Conservation (phyloP, 345 rosid species). For the Hypericum androsaemum region DNA sequence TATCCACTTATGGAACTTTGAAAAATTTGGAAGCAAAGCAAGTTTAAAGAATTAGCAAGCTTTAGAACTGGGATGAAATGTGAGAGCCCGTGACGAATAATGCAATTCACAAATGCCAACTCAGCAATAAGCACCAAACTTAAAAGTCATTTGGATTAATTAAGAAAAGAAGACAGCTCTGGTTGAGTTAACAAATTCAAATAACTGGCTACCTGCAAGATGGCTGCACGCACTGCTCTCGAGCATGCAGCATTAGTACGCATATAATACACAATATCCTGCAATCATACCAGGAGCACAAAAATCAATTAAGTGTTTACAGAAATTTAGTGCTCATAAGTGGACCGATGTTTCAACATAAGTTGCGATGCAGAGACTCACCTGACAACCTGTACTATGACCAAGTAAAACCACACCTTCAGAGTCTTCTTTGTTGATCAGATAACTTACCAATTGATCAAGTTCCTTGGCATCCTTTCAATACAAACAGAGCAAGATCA, state of each 20-base stretch:
- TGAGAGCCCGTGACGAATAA: too few species aligned
- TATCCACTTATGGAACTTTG: background rate
- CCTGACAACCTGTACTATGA: constrained; percentile 98
- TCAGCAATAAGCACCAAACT: too few species aligned
- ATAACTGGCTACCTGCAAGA: constrained; percentile 68
- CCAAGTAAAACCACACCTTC: constrained; percentile 91
- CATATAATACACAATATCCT: constrained; percentile 93
- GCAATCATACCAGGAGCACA: constrained; percentile 17
- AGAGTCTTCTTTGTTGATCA: constrained; percentile 91
- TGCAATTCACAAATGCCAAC: too few species aligned
- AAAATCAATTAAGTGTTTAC: background rate
- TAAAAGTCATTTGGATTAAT: too few species aligned
- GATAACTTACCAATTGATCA: constrained; percentile 75
- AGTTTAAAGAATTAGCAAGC: too few species aligned
- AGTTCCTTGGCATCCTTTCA: constrained; percentile 86
- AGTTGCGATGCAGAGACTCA: constrained; percentile 22
- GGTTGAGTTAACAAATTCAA: background rate
- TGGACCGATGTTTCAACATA: constrained; percentile 2
- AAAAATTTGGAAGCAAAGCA: background rate
- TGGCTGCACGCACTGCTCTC: constrained; percentile 87
- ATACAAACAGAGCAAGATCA: constrained; percentile 15
- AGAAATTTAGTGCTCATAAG: constrained; percentile 4
- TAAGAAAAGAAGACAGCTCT: too few species aligned
- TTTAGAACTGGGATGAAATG: too few species aligned
- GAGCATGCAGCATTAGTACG: constrained; percentile 90